Percentiles rank a stretch among this genome's conserved stretches.
Conservation (phyloP, 495 filamentous ascomycete genomes). For the Penicillium coffeae region DNA sequence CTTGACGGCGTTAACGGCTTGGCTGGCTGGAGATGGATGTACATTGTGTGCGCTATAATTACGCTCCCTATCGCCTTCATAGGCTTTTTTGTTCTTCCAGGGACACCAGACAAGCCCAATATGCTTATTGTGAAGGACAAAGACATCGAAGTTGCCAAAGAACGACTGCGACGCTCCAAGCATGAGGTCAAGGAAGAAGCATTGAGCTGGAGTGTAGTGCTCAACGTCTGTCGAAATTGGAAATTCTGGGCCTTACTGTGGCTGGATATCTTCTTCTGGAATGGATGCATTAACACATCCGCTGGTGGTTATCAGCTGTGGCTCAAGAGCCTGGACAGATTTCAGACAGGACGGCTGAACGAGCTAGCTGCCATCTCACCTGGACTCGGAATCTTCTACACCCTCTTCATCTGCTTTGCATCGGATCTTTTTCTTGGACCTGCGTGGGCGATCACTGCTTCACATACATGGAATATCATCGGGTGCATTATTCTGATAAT, state of each 20-base stretch:
- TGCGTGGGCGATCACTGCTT: slow-evolving; percentile 42
- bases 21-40: slow-evolving; percentile 53
- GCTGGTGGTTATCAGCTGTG: slow-evolving; percentile 38
- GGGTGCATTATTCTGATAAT: slow-evolving; percentile 41
- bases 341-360: slow-evolving; percentile 39
- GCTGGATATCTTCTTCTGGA: slow-evolving; percentile 50
- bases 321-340: slow-evolving; percentile 41
- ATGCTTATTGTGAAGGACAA: slow-evolving; percentile 32
- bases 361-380: slow-evolving; percentile 41
- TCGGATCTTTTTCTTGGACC: slow-evolving; percentile 45
- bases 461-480: slow-evolving; percentile 39
- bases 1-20: slow-evolving; percentile 46
- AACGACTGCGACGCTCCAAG: slow-evolving; percentile 26
- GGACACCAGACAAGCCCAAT: slow-evolving; percentile 43
- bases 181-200: slow-evolving; percentile 20
- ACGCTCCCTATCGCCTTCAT: slow-evolving; percentile 47
- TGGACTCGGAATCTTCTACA: slow-evolving; percentile 45
- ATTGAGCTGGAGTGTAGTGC: slow-evolving; percentile 24
- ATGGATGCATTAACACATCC: slow-evolving; percentile 31
- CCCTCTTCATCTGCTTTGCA: slow-evolving; percentile 40
- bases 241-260: slow-evolving; percentile 38
- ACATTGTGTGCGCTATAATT: slow-evolving; percentile 48
- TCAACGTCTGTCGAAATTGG: slow-evolving; percentile 28
- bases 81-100: slow-evolving; percentile 38
- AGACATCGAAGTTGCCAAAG: slow-evolving; percentile 32